Conservation (phyloP, 768 basidiomycete genomes). For the Steccherinum ochraceum region DNA sequence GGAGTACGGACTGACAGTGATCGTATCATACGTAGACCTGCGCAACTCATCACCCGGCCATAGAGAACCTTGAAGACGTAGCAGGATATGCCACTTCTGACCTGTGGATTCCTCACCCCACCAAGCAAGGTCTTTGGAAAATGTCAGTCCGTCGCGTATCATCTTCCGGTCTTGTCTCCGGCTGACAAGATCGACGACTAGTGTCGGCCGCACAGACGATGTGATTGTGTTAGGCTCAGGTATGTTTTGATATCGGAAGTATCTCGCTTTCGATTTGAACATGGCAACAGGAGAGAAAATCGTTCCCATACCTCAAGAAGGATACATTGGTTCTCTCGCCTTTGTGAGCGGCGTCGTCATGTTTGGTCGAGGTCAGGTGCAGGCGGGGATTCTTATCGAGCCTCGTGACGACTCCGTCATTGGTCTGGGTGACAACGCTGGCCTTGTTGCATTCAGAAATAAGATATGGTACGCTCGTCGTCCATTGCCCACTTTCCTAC, state of each 20-base stretch:
- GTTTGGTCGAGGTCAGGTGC: slow-evolving; percentile 25
- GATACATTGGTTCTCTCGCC: slow-evolving; percentile 22
- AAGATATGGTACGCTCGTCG: slow-evolving; percentile 5
- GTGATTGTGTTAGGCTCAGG: slow-evolving; percentile 11
- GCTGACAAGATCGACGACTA: background rate
- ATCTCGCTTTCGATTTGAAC: slow-evolving; percentile 7
- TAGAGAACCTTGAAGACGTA: slow-evolving; percentile 10
- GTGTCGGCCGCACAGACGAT: slow-evolving; percentile 14
- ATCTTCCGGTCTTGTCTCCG: background rate
- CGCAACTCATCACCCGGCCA: slow-evolving; percentile 9
- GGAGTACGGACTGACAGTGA: background rate
- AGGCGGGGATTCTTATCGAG: slow-evolving; percentile 25
- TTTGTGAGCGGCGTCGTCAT: slow-evolving; percentile 21
- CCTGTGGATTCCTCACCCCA: slow-evolving; percentile 11
- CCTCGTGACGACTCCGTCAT: slow-evolving; percentile 18
- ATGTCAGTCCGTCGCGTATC: too few relatives aligned
- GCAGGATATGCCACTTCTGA: slow-evolving; percentile 11
- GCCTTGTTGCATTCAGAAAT: slow-evolving; percentile 15
- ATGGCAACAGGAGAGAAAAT: background rate
- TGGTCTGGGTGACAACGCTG: slow-evolving; percentile 15
- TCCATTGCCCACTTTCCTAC: background rate
- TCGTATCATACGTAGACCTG: slow-evolving; percentile 10
- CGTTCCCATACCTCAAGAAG: slow-evolving; percentile 21
- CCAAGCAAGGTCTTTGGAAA: slow-evolving; percentile 10
- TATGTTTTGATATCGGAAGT: slow-evolving; percentile 16